These are phyloP conservation scores for Neonectria punicea DNA, from an alignment of 2,329 filamentous ascomycete genomes.

Conservation along the genomic window DNA sequence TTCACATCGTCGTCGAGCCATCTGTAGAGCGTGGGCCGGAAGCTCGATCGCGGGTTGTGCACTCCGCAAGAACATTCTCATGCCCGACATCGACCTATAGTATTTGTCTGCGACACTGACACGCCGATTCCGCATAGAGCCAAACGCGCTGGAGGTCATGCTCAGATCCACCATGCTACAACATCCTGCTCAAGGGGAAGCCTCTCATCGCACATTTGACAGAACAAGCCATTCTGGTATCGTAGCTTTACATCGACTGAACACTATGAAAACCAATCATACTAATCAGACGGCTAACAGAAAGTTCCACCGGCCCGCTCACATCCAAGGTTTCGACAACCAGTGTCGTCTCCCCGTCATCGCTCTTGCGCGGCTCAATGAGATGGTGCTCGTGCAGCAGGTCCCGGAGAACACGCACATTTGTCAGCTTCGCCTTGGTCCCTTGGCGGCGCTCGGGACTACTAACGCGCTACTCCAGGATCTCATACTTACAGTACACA, in stretches of 20 bases:
- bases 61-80: no score
- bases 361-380: neutral
- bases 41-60: no score
- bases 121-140: no score
- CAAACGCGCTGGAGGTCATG: no score
- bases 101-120: no score
- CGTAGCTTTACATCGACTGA: neutral
- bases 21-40: no score
- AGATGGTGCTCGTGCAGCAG: slow-evolving; percentile 3
- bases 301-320: slow-evolving; percentile 5
- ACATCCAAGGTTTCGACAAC: slow-evolving; percentile 17
- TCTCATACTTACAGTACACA: slow-evolving; percentile 6
- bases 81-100: no score
- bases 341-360: slow-evolving; percentile 1
- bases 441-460: slow-evolving; percentile 12
- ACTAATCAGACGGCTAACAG: neutral
- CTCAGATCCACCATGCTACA: no score
- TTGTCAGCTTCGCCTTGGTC: slow-evolving; percentile 22
- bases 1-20: no score
- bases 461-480: slow-evolving; percentile 14
- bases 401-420: slow-evolving; percentile 3
- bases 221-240: neutral
- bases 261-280: neutral
- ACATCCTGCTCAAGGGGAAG: no score
- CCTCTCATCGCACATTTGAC: no score